A percentile compares a stretch with the other conserved stretches of the same genome.
Conservation (phyloP, 495 filamentous ascomycete genomes). For the Podospora fimiseda region DNA sequence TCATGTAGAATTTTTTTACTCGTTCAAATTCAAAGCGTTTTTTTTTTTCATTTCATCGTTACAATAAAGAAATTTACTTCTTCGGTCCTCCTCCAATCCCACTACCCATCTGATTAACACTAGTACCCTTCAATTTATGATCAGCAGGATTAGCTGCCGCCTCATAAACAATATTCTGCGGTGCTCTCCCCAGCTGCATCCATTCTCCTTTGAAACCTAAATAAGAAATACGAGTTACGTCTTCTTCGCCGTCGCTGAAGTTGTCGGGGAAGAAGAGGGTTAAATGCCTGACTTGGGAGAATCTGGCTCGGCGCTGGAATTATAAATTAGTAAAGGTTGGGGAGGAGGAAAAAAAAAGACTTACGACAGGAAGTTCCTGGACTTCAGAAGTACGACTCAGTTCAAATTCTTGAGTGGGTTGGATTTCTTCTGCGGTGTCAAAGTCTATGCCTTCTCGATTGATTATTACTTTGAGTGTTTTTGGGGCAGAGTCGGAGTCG, state of each 20-base stretch:
- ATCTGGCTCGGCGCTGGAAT: constrained; percentile 59
- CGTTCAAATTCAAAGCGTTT: neutral
- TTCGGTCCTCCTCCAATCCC: constrained; percentile 31
- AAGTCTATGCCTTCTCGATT: constrained; percentile 89
- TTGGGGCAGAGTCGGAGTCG: constrained; percentile 62
- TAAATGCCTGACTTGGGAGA: constrained; percentile 70
- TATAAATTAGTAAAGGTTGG: neutral
- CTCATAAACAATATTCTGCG: constrained; percentile 83
- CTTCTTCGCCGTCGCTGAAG: constrained; percentile 60
- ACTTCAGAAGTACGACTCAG: constrained; percentile 73
- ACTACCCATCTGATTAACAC: constrained; percentile 43
- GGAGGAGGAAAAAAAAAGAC: neutral
- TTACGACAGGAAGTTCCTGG: constrained; percentile 71
- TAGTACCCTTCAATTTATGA: constrained; percentile 53
- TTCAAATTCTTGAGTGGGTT: constrained; percentile 69
- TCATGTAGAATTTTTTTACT: constrained; percentile 48
- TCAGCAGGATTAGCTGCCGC: constrained; percentile 86
- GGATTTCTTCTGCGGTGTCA: constrained; percentile 56
- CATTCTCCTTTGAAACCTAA: constrained; percentile 91
- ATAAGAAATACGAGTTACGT: constrained; percentile 72
- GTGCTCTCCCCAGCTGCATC: constrained; percentile 76
- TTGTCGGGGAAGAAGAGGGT: constrained; percentile 81
- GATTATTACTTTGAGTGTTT: constrained; percentile 73
- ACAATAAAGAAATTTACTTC: neutral
- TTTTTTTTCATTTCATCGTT: neutral